A percentile compares a stretch with the other conserved stretches of the same genome.
Evolutionary conservation across 208 protist species (phyloP).

Genomic region (Leishmania guyanensis): DNA sequence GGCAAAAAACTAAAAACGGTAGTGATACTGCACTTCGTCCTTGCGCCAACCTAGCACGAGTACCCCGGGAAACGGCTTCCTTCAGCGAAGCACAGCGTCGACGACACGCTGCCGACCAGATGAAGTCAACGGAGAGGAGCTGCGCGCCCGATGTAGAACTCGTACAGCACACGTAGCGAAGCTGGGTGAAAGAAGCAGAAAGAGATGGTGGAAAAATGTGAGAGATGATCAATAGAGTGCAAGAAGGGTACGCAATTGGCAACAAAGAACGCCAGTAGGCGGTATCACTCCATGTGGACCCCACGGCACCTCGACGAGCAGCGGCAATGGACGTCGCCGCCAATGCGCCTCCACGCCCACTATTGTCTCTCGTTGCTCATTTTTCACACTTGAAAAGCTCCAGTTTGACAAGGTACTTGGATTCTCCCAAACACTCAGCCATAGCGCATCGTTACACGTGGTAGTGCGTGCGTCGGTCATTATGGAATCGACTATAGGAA

Average conservation of each 20-base stretch:
- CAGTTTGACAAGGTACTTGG: background rate
- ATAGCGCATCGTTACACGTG: no score
- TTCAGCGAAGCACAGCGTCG: no score
- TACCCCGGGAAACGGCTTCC: background rate
- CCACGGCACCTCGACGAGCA: background rate
- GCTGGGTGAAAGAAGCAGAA: background rate
- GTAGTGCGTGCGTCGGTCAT: background rate
- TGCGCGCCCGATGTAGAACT: background rate
- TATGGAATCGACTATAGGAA: background rate
- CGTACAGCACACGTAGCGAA: background rate
- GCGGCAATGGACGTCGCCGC: background rate
- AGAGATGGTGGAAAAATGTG: background rate
- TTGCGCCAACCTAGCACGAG: no score
- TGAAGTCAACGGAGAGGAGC: background rate
- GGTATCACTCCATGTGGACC: background rate
- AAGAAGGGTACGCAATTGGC: background rate
- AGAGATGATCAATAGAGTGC: background rate
- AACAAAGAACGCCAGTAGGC: background rate
- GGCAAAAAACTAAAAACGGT: background rate
- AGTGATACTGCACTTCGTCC: background rate
- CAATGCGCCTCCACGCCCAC: background rate
- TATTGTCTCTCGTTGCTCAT: background rate
- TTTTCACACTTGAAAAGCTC: background rate
- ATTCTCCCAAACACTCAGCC: background rate
- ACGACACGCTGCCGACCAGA: background rate